Base-by-base conservation (phyloP, 257 asterid genomes). In the Solanum lycopersicoides region DNA sequence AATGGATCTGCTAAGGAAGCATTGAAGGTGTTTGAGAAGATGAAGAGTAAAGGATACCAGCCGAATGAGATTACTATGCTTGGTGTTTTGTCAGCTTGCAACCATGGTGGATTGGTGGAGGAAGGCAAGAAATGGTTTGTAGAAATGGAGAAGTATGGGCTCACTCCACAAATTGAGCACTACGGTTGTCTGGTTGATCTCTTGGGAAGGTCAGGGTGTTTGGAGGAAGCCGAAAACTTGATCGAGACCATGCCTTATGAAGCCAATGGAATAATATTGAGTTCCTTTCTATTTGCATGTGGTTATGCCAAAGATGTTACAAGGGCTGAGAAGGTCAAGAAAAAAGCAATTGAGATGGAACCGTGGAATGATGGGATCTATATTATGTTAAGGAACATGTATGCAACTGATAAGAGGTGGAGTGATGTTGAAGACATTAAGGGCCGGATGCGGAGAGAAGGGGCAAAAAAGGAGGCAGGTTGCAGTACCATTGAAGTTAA, bases 341-440 rank as follows among this genome's bases (percentile, higher is more conserved):
- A 89, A 85, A 91, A 89, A 92, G 98, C 95, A 32, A 91, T 95
- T 56, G 84, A 77, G 39, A 84, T 93, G 98, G 99, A 97, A 65
- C 99, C 98, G 15, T 75, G 85, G 92, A 94, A 94, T 79, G 98
- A 94, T 86, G 99, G 99, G 7, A 95, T 93, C 89, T 96, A 97
- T 75, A 89, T 95, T 15, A 93, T 96, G 92, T 47, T 93, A 92
- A 95, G 99, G 88, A 97, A 97, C 88, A 87, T 97, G 93, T 97
- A 97, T 88, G 99, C 99, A 23, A 83, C 90, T 21, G 98, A 96
- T 90, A 95, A 92, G 87, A 92, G 99, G 92, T 97, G 99, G 99
- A 88, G 90, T 79, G 98, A 97, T 75, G 98, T 94, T 23, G 96
- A 95, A 71, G 92, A 87, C 47, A 93, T 95, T 82, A 95, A 95